These are phyloP conservation scores for Tuctoria greenei DNA, from an alignment of 176 grass and related monocot species.

Conservation along the genomic window DNA sequence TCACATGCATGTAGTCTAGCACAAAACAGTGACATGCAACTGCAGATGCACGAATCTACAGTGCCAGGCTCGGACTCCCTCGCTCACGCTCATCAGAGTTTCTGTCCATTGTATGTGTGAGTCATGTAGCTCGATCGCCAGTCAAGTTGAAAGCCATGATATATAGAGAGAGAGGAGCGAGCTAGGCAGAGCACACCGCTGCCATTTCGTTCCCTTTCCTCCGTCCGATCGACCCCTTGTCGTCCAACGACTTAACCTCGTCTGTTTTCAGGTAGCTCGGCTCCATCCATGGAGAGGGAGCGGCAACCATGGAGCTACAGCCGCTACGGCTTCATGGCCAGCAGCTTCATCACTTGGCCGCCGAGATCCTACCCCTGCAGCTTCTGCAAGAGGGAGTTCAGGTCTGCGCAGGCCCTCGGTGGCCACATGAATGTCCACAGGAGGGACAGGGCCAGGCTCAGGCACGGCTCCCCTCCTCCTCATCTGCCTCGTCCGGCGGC, in stretches of 20 bases:
- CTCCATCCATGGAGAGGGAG: background rate
- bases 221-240: no score
- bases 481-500: background rate
- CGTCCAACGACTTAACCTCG: no score
- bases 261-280: no score
- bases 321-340: conserved; percentile 1
- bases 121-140: no score
- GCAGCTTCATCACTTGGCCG: conserved; percentile 20
- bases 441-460: conserved; percentile 51
- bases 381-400: conserved; percentile 60
- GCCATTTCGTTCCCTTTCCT: no score
- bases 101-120: background rate
- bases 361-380: conserved; percentile 49
- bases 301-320: conserved; percentile 32
- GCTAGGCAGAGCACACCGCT: no score
- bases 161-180: no score
- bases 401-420: conserved; percentile 56
- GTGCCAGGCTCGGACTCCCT: conserved; percentile 36
- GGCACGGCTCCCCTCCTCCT: conserved; percentile 10
- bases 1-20: background rate
- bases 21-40: conserved; percentile 32
- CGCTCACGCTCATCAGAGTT: background rate
- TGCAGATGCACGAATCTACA: conserved; percentile 20
- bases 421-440: conserved; percentile 65
- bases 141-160: no score